phyloP scores from a whole-genome alignment of 2,329 filamentous ascomycete genomes.

The Sordariomycetes sp. region DNA sequence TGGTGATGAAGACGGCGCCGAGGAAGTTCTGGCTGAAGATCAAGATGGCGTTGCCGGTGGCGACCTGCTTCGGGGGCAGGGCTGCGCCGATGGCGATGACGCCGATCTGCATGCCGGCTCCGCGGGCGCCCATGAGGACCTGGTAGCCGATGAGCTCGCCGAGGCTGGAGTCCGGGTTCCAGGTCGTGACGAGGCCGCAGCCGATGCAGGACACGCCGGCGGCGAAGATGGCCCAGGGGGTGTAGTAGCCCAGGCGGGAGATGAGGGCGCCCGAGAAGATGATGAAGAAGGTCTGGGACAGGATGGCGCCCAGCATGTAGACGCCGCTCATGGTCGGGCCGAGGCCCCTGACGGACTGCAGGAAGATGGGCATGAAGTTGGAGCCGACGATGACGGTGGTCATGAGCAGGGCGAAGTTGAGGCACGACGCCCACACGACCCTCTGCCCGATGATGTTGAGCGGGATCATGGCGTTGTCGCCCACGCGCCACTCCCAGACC shows the following conservation, averaged over 20 bases:
- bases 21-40: slow-evolving; percentile 32
- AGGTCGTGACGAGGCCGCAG: slow-evolving; percentile 28
- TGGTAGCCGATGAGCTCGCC: slow-evolving; percentile 38
- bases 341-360: slow-evolving; percentile 32
- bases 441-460: slow-evolving; percentile 5
- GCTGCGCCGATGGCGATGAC: slow-evolving; percentile 6
- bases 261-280: not conserved
- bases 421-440: slow-evolving; percentile 5
- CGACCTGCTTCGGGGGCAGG: slow-evolving; percentile 2
- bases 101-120: slow-evolving; percentile 5
- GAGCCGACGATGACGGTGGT: slow-evolving; percentile 29
- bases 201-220: slow-evolving; percentile 24
- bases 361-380: slow-evolving; percentile 37
- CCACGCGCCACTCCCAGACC: slow-evolving; percentile 23
- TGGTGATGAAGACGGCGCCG: slow-evolving; percentile 14
- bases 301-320: slow-evolving; percentile 14
- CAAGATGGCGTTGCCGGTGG: slow-evolving; percentile 8
- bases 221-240: slow-evolving; percentile 19
- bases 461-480: slow-evolving; percentile 27
- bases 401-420: slow-evolving; percentile 23
- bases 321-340: slow-evolving; percentile 14
- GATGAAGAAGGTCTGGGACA: slow-evolving; percentile 9
- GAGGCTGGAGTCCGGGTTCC: slow-evolving; percentile 16
- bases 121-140: slow-evolving; percentile 25
- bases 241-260: slow-evolving; percentile 8